Base-by-base conservation (phyloP, 1,284 basidiomycete species). In the Polyporus tsugae region DNA sequence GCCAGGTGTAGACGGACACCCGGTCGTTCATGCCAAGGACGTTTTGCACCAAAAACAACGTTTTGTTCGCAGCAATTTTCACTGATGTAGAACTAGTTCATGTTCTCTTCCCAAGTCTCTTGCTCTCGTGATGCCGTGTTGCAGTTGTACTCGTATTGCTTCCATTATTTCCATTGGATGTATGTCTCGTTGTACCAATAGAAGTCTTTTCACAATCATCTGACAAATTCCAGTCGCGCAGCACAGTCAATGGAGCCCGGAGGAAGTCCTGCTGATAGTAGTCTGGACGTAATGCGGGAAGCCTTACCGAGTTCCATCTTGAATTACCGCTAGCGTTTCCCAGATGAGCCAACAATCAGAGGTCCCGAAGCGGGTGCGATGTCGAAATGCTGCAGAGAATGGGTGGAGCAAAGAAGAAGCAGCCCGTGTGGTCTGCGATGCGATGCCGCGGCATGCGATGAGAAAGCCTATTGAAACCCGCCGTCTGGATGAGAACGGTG, bases 361-460 rank as follows among this genome's bases (percentile, higher is more conserved):
- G 52, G 52, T 33, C 52, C 52, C 52, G 52, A 55, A 19, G 33
- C 52, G 3, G 52, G 25, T 33, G 11, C 29, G 52, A 55, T 29
- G 33, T 55, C 52, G 52, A 55, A 55, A 33, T 55, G 52, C 52
- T 29, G 52, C 35, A 6, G 52, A 33, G 52, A 55, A 55, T 55
- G 52, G 33, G 52, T 55, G 52, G 52, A 55, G 52, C 13, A 55
- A 55, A 55, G 52, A 55, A 55, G 52, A 55, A 17, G 58, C 22
- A 7, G 42, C 38, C 57, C 58, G 58, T 41, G 58, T 29, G 38
- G 38, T 41, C 22, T 9, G 58, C 38, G 38, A 41, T 29, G 33
- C 6, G 17, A 55, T 55, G 52, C 52, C 58, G 36, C 17, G 35
- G 36, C 22, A 41, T 1, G 58, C 58, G 58, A 41, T 39, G 58